Percentiles rank a stretch among this genome's conserved stretches.
These are phyloP conservation scores for Fusarium papillatum DNA, from an alignment of 2,329 filamentous ascomycete genomes.

Conservation along the genomic window DNA sequence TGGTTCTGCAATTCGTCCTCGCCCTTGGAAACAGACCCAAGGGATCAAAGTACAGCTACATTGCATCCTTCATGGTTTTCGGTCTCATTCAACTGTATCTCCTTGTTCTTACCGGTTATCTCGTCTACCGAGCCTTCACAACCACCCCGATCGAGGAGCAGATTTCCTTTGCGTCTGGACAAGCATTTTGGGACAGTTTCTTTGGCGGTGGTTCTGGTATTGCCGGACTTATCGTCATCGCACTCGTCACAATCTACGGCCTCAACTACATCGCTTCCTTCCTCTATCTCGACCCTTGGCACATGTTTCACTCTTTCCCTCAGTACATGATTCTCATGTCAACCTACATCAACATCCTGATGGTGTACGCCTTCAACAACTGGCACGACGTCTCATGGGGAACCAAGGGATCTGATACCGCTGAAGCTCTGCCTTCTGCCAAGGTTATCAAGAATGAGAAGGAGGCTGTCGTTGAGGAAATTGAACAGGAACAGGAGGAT, in stretches of 20 bases:
- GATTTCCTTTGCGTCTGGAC: slow-evolving; percentile 35
- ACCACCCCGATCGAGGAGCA: slow-evolving; percentile 35
- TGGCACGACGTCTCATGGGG: slow-evolving; percentile 44
- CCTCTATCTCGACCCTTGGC: slow-evolving; percentile 43
- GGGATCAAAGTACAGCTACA: slow-evolving; percentile 41
- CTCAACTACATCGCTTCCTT: slow-evolving; percentile 42
- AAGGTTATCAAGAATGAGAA: slow-evolving; percentile 38
- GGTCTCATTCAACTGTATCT: slow-evolving; percentile 40
- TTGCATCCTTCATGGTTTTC: slow-evolving; percentile 41
- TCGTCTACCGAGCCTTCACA: slow-evolving; percentile 40
- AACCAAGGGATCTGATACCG: slow-evolving; percentile 40
- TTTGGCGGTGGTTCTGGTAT: slow-evolving; percentile 37
- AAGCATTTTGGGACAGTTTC: slow-evolving; percentile 39
- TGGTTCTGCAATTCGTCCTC: slow-evolving; percentile 41
- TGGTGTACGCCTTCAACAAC: slow-evolving; percentile 44
- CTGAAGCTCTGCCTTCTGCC: slow-evolving; percentile 38
- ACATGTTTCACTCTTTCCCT: slow-evolving; percentile 45
- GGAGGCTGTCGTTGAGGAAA: slow-evolving; percentile 39
- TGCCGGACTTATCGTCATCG: slow-evolving; percentile 41
- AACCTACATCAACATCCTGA: slow-evolving; percentile 44
- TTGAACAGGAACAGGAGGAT: slow-evolving; percentile 41
- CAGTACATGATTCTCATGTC: slow-evolving; percentile 43
- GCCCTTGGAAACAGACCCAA: slow-evolving; percentile 42
- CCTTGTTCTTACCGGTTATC: slow-evolving; percentile 38
- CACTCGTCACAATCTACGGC: slow-evolving; percentile 40